Percentiles rank a stretch among this genome's conserved stretches.
Evolutionary conservation across 306 rosid genomes (phyloP).

Genomic region (Citrullus mucosospermus): DNA sequence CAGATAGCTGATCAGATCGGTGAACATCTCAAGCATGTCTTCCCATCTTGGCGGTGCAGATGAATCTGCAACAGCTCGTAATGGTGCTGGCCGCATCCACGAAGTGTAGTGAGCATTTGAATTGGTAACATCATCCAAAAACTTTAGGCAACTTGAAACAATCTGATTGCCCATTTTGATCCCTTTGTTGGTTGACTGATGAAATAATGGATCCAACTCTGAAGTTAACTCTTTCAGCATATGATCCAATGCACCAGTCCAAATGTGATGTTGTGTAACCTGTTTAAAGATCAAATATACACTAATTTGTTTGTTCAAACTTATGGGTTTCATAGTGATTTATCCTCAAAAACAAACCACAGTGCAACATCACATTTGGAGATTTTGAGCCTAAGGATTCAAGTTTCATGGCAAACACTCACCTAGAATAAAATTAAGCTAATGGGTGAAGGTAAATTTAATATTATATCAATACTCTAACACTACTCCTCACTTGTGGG

Average conservation of each 20-base stretch:
- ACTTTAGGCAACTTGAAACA: constrained; percentile 48
- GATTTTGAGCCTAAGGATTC: not conserved
- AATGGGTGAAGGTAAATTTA: too few relatives aligned
- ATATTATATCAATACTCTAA: too few relatives aligned
- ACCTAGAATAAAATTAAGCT: not conserved
- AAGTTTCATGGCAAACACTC: not conserved
- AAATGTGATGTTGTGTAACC: constrained; percentile 62
- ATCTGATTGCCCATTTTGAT: constrained; percentile 52
- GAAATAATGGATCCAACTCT: constrained; percentile 37
- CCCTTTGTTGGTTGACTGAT: constrained; percentile 24
- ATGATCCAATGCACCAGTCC: constrained; percentile 48
- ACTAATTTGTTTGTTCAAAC: not conserved
- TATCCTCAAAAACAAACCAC: not conserved
- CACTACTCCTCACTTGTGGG: too few relatives aligned
- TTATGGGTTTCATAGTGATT: not conserved
- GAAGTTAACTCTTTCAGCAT: constrained; percentile 38
- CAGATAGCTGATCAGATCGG: constrained; percentile 44
- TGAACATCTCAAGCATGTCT: constrained; percentile 71
- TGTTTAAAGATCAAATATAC: not conserved
- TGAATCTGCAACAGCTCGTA: constrained; percentile 15
- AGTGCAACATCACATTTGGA: not conserved
- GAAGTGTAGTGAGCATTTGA: constrained; percentile 36
- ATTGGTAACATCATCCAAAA: constrained; percentile 29
- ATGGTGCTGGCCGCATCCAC: constrained; percentile 66
- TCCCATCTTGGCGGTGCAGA: constrained; percentile 56